Conservation (phyloP, 345 rosid species). For the Sapria himalayana region DNA sequence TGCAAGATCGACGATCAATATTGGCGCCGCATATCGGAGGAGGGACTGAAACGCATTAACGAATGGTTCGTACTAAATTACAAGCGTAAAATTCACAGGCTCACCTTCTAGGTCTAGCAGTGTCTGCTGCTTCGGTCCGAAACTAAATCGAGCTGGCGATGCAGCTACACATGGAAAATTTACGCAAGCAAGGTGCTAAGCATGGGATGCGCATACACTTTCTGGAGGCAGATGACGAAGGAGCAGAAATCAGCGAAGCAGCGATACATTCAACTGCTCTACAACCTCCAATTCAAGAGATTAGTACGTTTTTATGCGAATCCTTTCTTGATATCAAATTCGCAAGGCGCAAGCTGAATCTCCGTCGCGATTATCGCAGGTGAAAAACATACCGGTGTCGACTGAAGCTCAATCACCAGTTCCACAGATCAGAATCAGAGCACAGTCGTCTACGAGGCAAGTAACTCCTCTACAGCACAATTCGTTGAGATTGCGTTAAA, state of each 20-base stretch:
- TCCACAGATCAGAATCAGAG: too few relatives aligned
- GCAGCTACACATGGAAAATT: constrained; percentile 88
- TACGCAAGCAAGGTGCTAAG: constrained; percentile 46
- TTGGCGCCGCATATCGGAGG: constrained; percentile 45
- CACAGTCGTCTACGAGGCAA: too few relatives aligned
- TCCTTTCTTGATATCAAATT: too few relatives aligned
- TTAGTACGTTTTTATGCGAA: constrained; percentile 38
- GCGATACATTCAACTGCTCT: constrained; percentile 48
- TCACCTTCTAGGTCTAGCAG: neutral
- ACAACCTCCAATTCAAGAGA: constrained; percentile 48
- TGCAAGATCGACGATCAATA: constrained; percentile 29
- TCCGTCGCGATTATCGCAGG: too few relatives aligned
- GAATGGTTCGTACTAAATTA: constrained; percentile 54
- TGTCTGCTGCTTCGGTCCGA: neutral
- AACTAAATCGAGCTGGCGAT: too few relatives aligned
- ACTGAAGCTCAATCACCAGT: too few relatives aligned
- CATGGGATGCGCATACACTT: constrained; percentile 64
- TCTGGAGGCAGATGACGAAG: constrained; percentile 67
- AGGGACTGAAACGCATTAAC: constrained; percentile 48
- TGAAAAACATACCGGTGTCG: too few relatives aligned
- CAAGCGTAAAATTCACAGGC: neutral
- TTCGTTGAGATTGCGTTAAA: too few relatives aligned
- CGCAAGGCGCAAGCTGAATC: too few relatives aligned
- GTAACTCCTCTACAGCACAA: too few relatives aligned
- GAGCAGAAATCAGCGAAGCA: constrained; percentile 56